phyloP scores from a whole-genome alignment of 129 eudicot species.

The Tanacetum coccineum region DNA sequence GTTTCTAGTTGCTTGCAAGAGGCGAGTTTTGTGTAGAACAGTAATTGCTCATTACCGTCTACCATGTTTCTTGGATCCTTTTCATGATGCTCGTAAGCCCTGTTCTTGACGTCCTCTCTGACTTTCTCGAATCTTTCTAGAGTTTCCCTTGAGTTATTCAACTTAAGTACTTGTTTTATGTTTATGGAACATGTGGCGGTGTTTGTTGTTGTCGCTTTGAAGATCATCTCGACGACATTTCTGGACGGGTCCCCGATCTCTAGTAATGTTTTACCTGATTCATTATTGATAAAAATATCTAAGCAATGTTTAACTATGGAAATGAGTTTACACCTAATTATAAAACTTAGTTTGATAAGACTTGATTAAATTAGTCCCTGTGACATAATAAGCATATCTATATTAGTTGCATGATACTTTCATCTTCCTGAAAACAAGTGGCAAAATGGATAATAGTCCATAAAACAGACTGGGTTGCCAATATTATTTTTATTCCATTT shows the following conservation, averaged over 20 bases:
- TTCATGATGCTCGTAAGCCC: slow-evolving; percentile 24
- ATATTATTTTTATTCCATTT: too few species aligned
- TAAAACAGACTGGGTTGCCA: too few species aligned
- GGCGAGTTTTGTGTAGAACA: slow-evolving; percentile 38
- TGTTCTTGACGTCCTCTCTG: slow-evolving; percentile 39
- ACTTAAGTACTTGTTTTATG: slow-evolving; percentile 34
- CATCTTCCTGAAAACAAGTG: too few species aligned
- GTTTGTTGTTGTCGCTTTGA: slow-evolving; percentile 25
- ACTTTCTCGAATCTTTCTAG: slow-evolving; percentile 45
- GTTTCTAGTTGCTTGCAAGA: slow-evolving; percentile 22
- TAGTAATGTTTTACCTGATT: slow-evolving; percentile 27
- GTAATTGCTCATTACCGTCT: slow-evolving; percentile 50
- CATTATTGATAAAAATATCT: background rate
- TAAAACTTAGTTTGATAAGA: background rate
- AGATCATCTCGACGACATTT: slow-evolving; percentile 49
- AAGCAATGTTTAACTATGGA: background rate
- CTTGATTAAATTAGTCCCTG: too few species aligned
- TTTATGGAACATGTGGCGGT: slow-evolving; percentile 24
- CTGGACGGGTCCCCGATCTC: slow-evolving; percentile 44
- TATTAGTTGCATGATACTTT: too few species aligned
- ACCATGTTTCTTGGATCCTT: slow-evolving; percentile 51
- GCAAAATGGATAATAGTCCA: too few species aligned
- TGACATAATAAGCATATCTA: too few species aligned
- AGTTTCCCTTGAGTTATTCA: slow-evolving; percentile 37
- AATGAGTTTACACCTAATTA: background rate